Conservation (phyloP, 345 rosid genomes). For the Excoecaria agallocha region DNA sequence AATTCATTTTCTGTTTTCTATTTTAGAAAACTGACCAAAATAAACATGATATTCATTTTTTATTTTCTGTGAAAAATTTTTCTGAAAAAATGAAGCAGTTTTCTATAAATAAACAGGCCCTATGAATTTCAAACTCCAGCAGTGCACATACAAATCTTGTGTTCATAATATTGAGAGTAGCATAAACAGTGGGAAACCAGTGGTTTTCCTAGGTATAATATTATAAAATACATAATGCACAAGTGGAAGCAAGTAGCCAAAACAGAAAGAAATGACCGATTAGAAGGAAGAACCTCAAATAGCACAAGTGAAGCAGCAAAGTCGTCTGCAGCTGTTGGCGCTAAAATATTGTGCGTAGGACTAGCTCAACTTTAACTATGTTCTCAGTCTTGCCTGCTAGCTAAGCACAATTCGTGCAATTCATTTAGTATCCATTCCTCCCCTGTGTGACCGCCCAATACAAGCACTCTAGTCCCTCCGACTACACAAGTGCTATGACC, state of each 20-base stretch:
- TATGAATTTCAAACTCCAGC: background rate
- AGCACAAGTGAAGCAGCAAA: background rate
- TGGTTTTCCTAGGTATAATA: background rate
- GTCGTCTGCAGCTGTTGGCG: background rate
- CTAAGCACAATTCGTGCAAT: slow-evolving; percentile 75
- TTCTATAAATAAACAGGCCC: no score
- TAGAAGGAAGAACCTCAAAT: slow-evolving; percentile 4
- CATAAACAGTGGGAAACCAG: background rate
- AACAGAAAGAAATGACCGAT: background rate
- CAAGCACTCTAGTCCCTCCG: slow-evolving; percentile 88
- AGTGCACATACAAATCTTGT: background rate
- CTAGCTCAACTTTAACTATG: slow-evolving; percentile 10
- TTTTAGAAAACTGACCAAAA: no score
- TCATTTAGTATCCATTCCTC: slow-evolving; percentile 94
- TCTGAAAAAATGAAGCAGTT: no score
- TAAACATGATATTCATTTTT: no score
- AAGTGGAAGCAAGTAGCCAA: background rate
- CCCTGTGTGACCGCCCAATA: slow-evolving; percentile 86
- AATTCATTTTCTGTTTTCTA: no score
- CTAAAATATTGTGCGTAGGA: background rate
- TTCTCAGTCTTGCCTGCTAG: slow-evolving; percentile 61
- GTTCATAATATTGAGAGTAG: background rate
- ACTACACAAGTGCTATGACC: slow-evolving; percentile 94
- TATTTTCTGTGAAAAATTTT: no score
- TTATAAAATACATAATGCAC: background rate